A percentile compares a stretch with the other conserved stretches of the same genome.
Conservation (phyloP, 331 rosid species). For the Dryas integrifolia region DNA sequence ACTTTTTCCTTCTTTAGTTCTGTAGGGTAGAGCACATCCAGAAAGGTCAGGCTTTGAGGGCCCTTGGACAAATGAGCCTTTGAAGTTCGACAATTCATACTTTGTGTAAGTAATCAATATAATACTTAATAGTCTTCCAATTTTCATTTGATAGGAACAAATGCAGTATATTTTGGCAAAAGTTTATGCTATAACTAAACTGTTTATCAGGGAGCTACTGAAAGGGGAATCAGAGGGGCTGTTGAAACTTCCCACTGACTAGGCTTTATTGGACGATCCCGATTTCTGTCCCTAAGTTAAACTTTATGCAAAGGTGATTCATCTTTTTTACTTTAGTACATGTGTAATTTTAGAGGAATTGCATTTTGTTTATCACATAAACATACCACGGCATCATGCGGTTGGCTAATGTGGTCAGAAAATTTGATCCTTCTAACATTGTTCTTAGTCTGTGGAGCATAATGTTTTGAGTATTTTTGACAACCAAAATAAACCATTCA, state of each 20-base stretch:
- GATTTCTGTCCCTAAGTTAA: conserved; percentile 47
- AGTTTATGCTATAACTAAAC: not conserved
- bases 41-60: conserved; percentile 86
- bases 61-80: conserved; percentile 67
- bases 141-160: not conserved
- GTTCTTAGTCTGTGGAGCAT: not conserved
- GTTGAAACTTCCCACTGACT: conserved; percentile 70
- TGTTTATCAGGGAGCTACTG: conserved; percentile 53
- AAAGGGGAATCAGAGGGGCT: conserved; percentile 48
- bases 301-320: conserved; percentile 61
- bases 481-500: not conserved
- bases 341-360: too few species aligned
- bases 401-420: too few species aligned
- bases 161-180: not conserved
- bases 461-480: not conserved
- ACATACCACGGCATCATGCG: too few species aligned
- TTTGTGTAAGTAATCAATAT: conserved; percentile 50
- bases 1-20: conserved; percentile 10
- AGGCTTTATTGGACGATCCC: conserved; percentile 57
- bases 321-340: not conserved
- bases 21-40: conserved; percentile 74
- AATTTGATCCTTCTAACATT: too few species aligned
- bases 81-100: conserved; percentile 80
- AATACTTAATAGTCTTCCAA: not conserved
- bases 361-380: too few species aligned